Evolutionary conservation across 768 basidiomycete species (phyloP), one percentile per base, ranked within the genome.

Genomic region (Cystobasidium ongulense): DNA sequence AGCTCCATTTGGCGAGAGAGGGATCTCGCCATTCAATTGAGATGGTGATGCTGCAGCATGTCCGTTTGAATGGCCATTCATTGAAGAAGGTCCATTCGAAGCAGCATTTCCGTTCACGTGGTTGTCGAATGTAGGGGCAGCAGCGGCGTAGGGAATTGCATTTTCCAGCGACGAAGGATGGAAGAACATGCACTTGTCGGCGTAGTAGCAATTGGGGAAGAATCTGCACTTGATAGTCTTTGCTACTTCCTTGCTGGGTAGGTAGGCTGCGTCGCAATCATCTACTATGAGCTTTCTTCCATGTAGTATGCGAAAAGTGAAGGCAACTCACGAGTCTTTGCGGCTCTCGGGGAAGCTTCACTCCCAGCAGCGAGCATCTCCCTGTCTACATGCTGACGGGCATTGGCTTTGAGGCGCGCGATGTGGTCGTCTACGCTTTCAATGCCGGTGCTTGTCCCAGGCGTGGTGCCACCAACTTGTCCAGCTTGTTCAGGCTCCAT

Each of bases 191-290:
- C 68, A 71, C 23, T 54, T 36, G 10, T 54, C 68, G 59, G 41
- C 72, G 52, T 73, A 75, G 18, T 36, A 43, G 53, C 75, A 72
- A n/a, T 64, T 65, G 21, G 75, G 70, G 53, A 46, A 75, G 72
- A 71, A 75, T 17, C 74, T 23, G 70, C 75, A 75, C 7, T 73
- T 63, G 63, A 79, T 78, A 65, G 71, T 73, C 36, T 65, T 63
- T 7, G 78, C 76, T 39, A 79, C 72, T 21, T 78, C 75, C 57
- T 74, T 74, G 33, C 77, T 76, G 25, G 75, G 74, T 1, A 75
- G 74, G 54, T 71, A 71, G 54, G 68, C 68, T 36, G 65, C 18
- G 23, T n/a, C 13, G 31, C 21, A 21, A 25, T 15, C 63, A 43
- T 15, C 13, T 38, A 43, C 21, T 61, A 7, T 57, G 5, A 33